Evolutionary conservation across 441 rosid genomes (phyloP).

Genomic region (Pelargonium australe): DNA sequence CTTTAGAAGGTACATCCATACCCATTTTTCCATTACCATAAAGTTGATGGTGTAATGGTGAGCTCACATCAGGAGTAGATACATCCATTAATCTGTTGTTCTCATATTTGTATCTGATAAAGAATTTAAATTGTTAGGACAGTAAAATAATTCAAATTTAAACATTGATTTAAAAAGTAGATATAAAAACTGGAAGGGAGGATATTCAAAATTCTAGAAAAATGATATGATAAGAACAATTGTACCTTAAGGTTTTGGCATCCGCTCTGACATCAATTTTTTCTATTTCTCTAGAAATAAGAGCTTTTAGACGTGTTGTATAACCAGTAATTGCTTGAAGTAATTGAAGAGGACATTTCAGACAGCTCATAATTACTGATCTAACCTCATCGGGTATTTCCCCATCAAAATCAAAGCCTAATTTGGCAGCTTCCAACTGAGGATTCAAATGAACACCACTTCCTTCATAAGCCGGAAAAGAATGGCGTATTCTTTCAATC

Average conservation of each 20-base stretch:
- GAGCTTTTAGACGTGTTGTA: slow-evolving; percentile 51
- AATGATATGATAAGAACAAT: slow-evolving; percentile 2
- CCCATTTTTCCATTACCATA: slow-evolving; percentile 73
- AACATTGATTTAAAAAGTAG: neutral
- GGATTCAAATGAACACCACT: slow-evolving; percentile 69
- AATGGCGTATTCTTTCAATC: slow-evolving; percentile 55
- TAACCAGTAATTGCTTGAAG: slow-evolving; percentile 73
- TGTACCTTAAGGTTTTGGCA: slow-evolving; percentile 70
- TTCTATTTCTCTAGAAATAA: slow-evolving; percentile 76
- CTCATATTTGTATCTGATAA: slow-evolving; percentile 72
- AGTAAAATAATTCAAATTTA: neutral
- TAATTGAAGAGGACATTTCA: slow-evolving; percentile 69
- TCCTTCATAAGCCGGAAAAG: slow-evolving; percentile 95
- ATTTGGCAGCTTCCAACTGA: slow-evolving; percentile 64
- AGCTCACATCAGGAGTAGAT: slow-evolving; percentile 66
- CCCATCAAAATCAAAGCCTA: slow-evolving; percentile 78
- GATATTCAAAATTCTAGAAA: slow-evolving; percentile 1
- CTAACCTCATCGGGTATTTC: slow-evolving; percentile 71
- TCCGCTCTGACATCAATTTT: slow-evolving; percentile 87
- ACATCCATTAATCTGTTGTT: slow-evolving; percentile 73
- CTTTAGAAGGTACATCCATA: slow-evolving; percentile 55
- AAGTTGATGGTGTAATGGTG: slow-evolving; percentile 67
- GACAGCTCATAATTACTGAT: slow-evolving; percentile 48
- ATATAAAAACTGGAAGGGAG: slow-evolving; percentile 13
- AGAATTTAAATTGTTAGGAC: slow-evolving; percentile 11